Evolutionary conservation across 2,329 filamentous ascomycete species (phyloP).

Genomic region (Penicillium rolfsii): DNA sequence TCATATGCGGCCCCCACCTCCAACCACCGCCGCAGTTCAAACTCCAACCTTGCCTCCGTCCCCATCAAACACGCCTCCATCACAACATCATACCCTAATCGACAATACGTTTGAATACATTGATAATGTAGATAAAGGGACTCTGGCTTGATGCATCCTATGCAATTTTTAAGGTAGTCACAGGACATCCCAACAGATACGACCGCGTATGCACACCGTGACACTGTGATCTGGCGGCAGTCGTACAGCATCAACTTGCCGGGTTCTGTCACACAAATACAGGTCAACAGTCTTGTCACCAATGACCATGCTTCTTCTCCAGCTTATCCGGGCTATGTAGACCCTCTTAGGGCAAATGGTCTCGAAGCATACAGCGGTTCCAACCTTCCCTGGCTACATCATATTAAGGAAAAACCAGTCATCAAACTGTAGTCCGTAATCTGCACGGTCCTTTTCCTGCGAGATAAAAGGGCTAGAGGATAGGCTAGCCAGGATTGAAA

Average conservation of each 20-base stretch:
- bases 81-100: constrained; percentile 33
- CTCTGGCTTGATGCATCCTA: constrained; percentile 61
- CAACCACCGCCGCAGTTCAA: too few species aligned
- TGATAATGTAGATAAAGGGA: constrained; percentile 53
- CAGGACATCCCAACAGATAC: constrained; percentile 57
- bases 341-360: constrained; percentile 51
- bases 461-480: not conserved
- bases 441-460: constrained; percentile 50
- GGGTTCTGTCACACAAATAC: constrained; percentile 47
- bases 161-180: constrained; percentile 66
- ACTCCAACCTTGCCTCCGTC: too few species aligned
- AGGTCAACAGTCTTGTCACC: constrained; percentile 51
- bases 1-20: too few species aligned
- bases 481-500: too few species aligned
- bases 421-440: constrained; percentile 59
- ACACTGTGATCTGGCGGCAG: constrained; percentile 64
- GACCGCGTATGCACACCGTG: constrained; percentile 65
- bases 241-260: constrained; percentile 60
- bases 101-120: constrained; percentile 60
- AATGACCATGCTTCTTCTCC: constrained; percentile 36
- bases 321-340: constrained; percentile 66
- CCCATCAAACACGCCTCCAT: too few species aligned
- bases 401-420: constrained; percentile 58
- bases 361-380: constrained; percentile 59
- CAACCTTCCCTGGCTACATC: constrained; percentile 52